Conservation (phyloP, 768 basidiomycete genomes). For the Collybia sp. region DNA sequence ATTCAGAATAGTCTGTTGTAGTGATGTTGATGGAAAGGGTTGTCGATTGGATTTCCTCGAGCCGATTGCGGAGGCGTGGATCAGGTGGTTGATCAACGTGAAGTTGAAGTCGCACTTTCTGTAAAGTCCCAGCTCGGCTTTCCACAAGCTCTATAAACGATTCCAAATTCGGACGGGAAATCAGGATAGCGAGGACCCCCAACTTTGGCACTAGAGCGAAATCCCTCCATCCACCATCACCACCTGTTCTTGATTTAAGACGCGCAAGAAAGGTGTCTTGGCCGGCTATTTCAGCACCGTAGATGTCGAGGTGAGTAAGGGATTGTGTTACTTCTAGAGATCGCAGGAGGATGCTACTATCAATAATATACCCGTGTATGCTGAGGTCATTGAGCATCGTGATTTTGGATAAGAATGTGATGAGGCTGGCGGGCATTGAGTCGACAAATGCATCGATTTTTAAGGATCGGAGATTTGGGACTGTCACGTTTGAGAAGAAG, state of each 20-base stretch:
- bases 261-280: not conserved
- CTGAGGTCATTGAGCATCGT: not conserved
- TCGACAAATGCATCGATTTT: not conserved
- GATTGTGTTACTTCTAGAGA: not conserved
- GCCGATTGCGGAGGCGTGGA: too few species aligned
- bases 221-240: not conserved
- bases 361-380: not conserved
- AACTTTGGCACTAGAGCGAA: not conserved
- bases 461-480: not conserved
- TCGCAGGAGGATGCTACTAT: not conserved
- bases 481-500: not conserved
- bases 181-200: not conserved
- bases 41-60: too few species aligned
- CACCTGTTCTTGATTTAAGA: not conserved
- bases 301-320: not conserved
- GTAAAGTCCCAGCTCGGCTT: too few species aligned
- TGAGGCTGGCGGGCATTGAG: not conserved
- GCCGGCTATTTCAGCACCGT: not conserved
- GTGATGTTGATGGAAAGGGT: too few species aligned
- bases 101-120: too few species aligned
- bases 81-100: too few species aligned
- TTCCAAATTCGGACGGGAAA: too few species aligned
- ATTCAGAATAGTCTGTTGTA: too few species aligned
- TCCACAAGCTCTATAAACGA: too few species aligned
- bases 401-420: not conserved